Evolutionary conservation across 2,329 filamentous ascomycete species (phyloP).

Genomic region (Aspergillus amoenus): DNA sequence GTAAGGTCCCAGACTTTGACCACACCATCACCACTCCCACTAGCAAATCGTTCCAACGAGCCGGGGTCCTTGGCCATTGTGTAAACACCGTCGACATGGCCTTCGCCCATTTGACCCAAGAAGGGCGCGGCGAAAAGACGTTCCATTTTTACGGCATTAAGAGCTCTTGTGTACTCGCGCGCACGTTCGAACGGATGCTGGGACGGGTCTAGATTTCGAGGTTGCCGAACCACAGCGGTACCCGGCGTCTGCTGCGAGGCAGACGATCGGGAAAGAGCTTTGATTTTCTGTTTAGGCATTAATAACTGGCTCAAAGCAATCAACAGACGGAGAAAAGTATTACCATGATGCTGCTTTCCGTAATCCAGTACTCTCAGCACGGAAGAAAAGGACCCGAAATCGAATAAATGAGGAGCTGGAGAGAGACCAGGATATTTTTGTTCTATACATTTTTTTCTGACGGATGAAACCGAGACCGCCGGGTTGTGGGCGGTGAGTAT

Average conservation of each 20-base stretch:
- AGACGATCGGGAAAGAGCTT: constrained; percentile 50
- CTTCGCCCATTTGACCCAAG: constrained; percentile 79
- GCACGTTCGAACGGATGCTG: constrained; percentile 90
- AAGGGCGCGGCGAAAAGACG: constrained; percentile 88
- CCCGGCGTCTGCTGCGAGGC: constrained; percentile 50
- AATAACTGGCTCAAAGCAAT: constrained; percentile 11
- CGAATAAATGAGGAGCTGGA: constrained; percentile 2
- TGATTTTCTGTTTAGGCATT: constrained; percentile 51
- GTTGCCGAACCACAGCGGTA: constrained; percentile 45
- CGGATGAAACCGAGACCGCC: constrained; percentile 27
- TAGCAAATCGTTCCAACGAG: constrained; percentile 72
- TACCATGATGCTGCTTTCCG: constrained; percentile 29
- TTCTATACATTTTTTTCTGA: constrained; percentile 29
- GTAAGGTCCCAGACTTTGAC: constrained; percentile 90
- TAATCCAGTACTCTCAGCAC: constrained; percentile 10
- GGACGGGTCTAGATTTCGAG: constrained; percentile 69
- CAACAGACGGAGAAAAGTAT: constrained; percentile 11
- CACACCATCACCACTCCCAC: constrained; percentile 85
- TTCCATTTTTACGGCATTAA: constrained; percentile 87
- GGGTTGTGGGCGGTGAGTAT: constrained; percentile 32
- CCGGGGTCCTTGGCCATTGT: constrained; percentile 77
- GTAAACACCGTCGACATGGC: constrained; percentile 90
- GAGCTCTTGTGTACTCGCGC: constrained; percentile 74
- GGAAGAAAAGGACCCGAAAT: constrained; percentile 13
- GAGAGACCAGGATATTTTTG: constrained; percentile 7